These are phyloP conservation scores for Alternaria brassicae DNA, from an alignment of 2,329 filamentous ascomycete genomes.

Conservation along the genomic window DNA sequence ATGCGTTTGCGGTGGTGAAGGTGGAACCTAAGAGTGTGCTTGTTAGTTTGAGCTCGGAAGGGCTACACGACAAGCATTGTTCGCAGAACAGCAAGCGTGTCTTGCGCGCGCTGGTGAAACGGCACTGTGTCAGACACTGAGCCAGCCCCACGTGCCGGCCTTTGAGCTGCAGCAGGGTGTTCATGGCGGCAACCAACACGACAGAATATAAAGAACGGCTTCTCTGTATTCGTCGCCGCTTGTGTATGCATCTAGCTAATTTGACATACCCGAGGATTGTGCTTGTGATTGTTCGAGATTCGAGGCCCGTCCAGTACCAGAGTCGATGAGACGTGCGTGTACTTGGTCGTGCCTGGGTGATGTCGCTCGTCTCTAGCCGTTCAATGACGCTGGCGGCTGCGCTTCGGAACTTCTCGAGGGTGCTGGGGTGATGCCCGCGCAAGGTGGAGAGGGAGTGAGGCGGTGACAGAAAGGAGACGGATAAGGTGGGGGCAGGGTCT, in stretches of 20 bases:
- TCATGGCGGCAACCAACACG: neutral
- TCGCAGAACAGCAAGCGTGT: constrained; percentile 26
- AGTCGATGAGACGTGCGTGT: neutral
- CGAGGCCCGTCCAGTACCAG: neutral
- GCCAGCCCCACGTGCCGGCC: constrained; percentile 34
- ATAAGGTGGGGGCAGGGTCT: constrained; percentile 19
- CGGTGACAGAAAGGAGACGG: constrained; percentile 22
- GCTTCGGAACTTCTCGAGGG: constrained; percentile 7
- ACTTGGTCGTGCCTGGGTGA: neutral
- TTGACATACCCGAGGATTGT: constrained; percentile 20
- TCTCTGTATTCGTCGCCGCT: constrained; percentile 2
- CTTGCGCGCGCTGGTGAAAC: constrained; percentile 38
- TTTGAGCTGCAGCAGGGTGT: constrained; percentile 23
- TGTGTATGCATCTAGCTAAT: neutral
- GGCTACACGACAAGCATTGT: constrained; percentile 22
- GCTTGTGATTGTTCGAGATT: neutral
- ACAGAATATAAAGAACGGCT: constrained; percentile 6
- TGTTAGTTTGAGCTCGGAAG: constrained; percentile 29
- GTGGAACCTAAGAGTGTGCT: constrained; percentile 24
- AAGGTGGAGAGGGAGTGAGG: constrained; percentile 18
- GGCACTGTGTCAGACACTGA: constrained; percentile 30
- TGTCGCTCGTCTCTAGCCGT: constrained; percentile 6
- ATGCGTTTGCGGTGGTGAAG: constrained; percentile 4
- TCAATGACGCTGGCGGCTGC: neutral
- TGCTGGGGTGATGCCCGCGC: constrained; percentile 11